phyloP scores from a whole-genome alignment of 75 land plant species.

The Pinus tabuliformis region DNA sequence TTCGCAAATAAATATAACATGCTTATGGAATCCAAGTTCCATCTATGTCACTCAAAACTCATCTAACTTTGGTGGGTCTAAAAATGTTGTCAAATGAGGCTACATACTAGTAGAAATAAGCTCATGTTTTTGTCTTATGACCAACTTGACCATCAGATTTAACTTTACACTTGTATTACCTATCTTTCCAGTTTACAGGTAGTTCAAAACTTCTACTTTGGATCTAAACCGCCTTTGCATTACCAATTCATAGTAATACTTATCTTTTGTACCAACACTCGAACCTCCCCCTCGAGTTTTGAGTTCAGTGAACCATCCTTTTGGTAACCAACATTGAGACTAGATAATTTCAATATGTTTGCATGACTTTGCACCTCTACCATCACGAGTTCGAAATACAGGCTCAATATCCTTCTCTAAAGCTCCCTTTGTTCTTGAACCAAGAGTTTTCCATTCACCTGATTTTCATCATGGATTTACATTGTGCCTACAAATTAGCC shows the following conservation, averaged over 20 bases:
- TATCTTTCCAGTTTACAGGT: slow-evolving; percentile 14
- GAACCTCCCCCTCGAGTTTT: slow-evolving; percentile 17
- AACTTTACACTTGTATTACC: slow-evolving; percentile 2
- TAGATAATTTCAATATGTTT: slow-evolving; percentile 10
- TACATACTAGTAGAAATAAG: background rate
- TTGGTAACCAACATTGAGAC: slow-evolving; percentile 18
- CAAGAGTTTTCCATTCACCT: background rate
- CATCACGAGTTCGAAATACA: background rate
- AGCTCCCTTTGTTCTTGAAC: background rate
- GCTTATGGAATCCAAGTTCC: background rate
- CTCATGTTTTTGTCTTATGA: background rate
- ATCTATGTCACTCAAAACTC: slow-evolving; percentile 1
- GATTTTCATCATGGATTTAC: background rate
- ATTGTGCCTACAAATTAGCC: background rate
- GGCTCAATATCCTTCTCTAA: background rate
- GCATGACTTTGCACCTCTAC: background rate
- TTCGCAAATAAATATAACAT: too few species aligned
- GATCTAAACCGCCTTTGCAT: slow-evolving; percentile 25
- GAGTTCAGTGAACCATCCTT: slow-evolving; percentile 21
- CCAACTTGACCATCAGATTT: slow-evolving; percentile 1
- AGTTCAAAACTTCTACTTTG: slow-evolving; percentile 20
- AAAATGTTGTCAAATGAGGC: background rate
- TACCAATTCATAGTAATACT: slow-evolving; percentile 22
- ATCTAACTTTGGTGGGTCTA: slow-evolving; percentile 7
- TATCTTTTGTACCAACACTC: slow-evolving; percentile 26